Conservation (phyloP, 257 asterid species). For the Nicotiana knightiana region DNA sequence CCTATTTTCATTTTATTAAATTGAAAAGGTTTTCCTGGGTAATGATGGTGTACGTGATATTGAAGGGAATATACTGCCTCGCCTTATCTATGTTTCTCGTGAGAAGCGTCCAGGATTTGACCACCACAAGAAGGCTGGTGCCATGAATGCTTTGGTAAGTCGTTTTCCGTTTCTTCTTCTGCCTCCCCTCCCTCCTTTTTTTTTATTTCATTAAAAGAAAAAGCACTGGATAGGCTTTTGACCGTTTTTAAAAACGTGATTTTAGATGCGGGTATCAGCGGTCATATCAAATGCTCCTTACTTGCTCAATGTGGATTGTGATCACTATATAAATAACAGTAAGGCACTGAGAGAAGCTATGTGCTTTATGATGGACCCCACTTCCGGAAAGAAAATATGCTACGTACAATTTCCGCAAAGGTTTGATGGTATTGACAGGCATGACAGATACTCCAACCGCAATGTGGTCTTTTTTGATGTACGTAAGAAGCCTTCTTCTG, state of each 20-base stretch:
- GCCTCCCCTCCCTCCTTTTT: background rate
- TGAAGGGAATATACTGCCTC: conserved; percentile 89
- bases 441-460: conserved; percentile 92
- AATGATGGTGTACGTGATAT: conserved; percentile 74
- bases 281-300: conserved; percentile 95
- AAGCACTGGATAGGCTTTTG: background rate
- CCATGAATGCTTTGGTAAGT: conserved; percentile 92
- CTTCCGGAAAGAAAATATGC: conserved; percentile 93
- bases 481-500: conserved; percentile 20
- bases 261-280: conserved; percentile 88
- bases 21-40: conserved; percentile 81
- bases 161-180: background rate
- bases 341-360: conserved; percentile 94
- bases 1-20: background rate
- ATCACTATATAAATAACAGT: conserved; percentile 94
- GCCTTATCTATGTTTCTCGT: conserved; percentile 92
- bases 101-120: conserved; percentile 96
- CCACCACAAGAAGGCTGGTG: conserved; percentile 98
- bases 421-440: conserved; percentile 93
- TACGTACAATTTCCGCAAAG: conserved; percentile 97
- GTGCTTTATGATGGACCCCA: conserved; percentile 99
- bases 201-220: background rate
- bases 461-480: conserved; percentile 94
- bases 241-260: conserved; percentile 7
- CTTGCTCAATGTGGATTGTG: conserved; percentile 94